Evolutionary conservation across 768 basidiomycete genomes (phyloP), one percentile per base, ranked within the genome.

Genomic region (Crassisporium funariophilum): DNA sequence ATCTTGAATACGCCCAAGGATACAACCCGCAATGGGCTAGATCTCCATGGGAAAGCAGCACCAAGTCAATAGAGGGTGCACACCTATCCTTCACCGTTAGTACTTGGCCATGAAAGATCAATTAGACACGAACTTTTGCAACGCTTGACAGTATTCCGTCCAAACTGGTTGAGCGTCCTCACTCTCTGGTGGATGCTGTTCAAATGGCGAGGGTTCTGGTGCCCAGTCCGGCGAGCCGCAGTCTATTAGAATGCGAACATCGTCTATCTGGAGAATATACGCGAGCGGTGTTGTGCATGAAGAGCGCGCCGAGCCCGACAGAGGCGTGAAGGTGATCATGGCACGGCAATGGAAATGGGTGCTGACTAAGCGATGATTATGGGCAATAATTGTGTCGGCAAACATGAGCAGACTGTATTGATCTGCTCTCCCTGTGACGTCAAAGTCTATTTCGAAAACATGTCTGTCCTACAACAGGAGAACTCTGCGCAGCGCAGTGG

Each of bases 251-350:
- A 99, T 91, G 47, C 83, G 79, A 16, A 97, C 86, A 67, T 95
- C 93, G 74, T 98, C 97, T 44, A 98, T 81, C 59, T 98, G 89
- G 16, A 99, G 81, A 23, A 98, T 74, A 65, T 97, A 95, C 6
- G 85, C 80, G 34, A 92, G 72, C 2, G 91, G 88, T 5, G 75
- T 77, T 6, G 79, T 77, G 48, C 74, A 71, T 6, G 77, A 70
- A 1, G 84, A 82, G 53, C 81, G 81, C 41, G 91, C 91, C 27
- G 90, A 83, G 19, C 91, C 91, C 27, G 91, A 87, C 35, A 98
- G 73, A 1, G 95, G 90, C 7, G 88, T 94, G 65, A 98, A 92
- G 20, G 92, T 95, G 74, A 98, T 94, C 93, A 97, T 95, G 27
- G 49, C 56, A 45, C 47, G 29, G 37, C 41, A 31, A 33, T 25